A percentile compares a stretch with the other conserved stretches of the same genome.
phyloP scores from a whole-genome alignment of 768 basidiomycete genomes.

The Ramaria sp. region DNA sequence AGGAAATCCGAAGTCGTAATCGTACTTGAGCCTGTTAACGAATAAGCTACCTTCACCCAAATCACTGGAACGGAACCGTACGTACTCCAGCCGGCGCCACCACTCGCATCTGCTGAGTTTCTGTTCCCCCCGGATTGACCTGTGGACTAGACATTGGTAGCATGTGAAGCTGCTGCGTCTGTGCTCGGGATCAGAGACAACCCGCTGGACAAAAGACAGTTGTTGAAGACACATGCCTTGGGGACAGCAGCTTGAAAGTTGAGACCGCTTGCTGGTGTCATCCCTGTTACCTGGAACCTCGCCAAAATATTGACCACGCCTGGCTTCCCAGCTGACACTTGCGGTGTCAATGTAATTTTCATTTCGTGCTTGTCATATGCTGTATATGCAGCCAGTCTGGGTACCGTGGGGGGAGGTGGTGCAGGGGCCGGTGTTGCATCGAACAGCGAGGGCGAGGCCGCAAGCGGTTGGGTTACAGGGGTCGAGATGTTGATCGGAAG shows the following conservation, averaged over 20 bases:
- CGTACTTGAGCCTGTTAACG: conserved; percentile 64
- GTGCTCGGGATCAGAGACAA: conserved; percentile 4
- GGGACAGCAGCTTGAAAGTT: conserved; percentile 98
- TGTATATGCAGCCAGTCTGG: conserved; percentile 60
- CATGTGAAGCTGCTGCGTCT: conserved; percentile 98
- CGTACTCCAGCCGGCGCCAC: conserved; percentile 80
- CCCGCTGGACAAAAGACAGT: not conserved
- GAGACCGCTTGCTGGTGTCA: conserved; percentile 44
- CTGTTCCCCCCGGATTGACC: conserved; percentile 64
- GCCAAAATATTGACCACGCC: conserved; percentile 87
- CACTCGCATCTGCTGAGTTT: conserved; percentile 94
- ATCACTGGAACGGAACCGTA: conserved; percentile 14
- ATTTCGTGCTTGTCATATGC: conserved; percentile 91
- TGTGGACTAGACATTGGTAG: conserved; percentile 87
- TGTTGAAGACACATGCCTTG: conserved; percentile 46
- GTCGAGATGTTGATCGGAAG: conserved; percentile 14
- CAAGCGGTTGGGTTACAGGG: conserved; percentile 16
- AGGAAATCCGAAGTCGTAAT: conserved; percentile 78
- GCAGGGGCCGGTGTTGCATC: conserved; percentile 18
- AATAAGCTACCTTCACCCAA: not conserved
- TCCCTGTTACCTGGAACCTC: conserved; percentile 64
- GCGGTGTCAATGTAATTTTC: conserved; percentile 82
- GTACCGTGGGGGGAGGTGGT: conserved; percentile 28
- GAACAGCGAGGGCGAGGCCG: conserved; percentile 20
- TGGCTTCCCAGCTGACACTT: conserved; percentile 69